phyloP scores from a whole-genome alignment of 2,329 filamentous ascomycete genomes.

The Phoma sp. region DNA sequence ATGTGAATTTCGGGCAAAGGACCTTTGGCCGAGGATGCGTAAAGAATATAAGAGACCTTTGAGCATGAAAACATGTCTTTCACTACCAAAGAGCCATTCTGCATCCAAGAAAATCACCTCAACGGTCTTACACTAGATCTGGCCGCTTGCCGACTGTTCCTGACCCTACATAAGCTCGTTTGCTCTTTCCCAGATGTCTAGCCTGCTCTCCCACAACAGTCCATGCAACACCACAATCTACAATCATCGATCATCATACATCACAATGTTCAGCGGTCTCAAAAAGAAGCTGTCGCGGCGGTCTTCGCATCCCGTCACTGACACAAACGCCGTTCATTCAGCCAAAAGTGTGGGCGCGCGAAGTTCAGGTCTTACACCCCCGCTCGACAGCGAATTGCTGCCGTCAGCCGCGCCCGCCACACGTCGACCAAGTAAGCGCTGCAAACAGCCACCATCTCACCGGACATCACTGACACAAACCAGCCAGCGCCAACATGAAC shows the following conservation, averaged over 20 bases:
- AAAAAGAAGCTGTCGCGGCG: constrained; percentile 34
- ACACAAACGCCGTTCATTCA: constrained; percentile 1
- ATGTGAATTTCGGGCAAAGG: background rate
- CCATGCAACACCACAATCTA: background rate
- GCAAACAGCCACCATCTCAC: background rate
- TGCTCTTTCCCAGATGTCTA: constrained; percentile 1
- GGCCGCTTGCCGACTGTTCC: constrained; percentile 6
- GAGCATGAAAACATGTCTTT: background rate
- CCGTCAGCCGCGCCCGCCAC: constrained; percentile 40
- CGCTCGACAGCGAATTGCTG: constrained; percentile 25
- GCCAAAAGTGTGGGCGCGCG: constrained; percentile 13
- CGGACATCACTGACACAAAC: constrained; percentile 1
- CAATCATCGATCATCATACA: background rate
- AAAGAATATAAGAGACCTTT: background rate
- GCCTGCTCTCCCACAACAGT: constrained; percentile 5
- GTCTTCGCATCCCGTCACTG: constrained; percentile 21
- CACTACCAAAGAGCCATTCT: background rate
- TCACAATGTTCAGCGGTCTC: constrained; percentile 30
- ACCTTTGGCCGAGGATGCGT: background rate
- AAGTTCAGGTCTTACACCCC: constrained; percentile 26
- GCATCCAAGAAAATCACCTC: background rate
- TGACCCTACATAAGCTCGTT: constrained; percentile 10
- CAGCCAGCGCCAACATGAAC: constrained; percentile 39
- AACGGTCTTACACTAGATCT: background rate
- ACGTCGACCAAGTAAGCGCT: constrained; percentile 47